These are phyloP conservation scores for Arthroderma sp. DNA, from an alignment of 2,329 filamentous ascomycete species.

Conservation along the genomic window DNA sequence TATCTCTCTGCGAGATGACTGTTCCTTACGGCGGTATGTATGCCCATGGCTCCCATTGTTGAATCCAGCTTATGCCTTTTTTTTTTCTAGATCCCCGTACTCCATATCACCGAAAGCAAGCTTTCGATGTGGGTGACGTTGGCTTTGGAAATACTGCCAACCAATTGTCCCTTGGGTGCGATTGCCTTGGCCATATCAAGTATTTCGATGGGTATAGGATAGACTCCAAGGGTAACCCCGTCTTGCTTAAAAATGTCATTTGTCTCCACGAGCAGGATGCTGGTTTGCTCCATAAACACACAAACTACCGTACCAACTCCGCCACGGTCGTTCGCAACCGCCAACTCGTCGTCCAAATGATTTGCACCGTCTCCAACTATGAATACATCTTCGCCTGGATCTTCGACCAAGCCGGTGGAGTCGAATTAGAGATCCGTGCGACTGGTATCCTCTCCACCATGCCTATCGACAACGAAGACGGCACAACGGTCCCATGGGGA, in stretches of 20 bases:
- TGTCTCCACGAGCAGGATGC: slow-evolving; percentile 60
- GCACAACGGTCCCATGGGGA: slow-evolving; percentile 50
- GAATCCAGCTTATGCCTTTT: not conserved
- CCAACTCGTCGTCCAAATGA: slow-evolving; percentile 54
- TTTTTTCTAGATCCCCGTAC: slow-evolving; percentile 47
- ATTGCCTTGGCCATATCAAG: slow-evolving; percentile 57
- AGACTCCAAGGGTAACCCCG: slow-evolving; percentile 45
- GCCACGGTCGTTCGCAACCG: slow-evolving; percentile 51
- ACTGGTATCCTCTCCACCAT: slow-evolving; percentile 56
- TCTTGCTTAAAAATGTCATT: slow-evolving; percentile 51
- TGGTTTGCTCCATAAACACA: slow-evolving; percentile 59
- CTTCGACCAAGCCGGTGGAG: slow-evolving; percentile 56
- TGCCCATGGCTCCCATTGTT: slow-evolving; percentile 9
- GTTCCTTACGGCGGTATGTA: slow-evolving; percentile 30
- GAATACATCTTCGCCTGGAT: slow-evolving; percentile 61
- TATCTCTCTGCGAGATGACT: slow-evolving; percentile 56
- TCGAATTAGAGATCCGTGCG: slow-evolving; percentile 54
- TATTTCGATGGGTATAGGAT: slow-evolving; percentile 49
- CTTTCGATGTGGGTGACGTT: slow-evolving; percentile 57
- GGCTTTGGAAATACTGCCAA: slow-evolving; percentile 56
- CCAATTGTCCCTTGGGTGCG: slow-evolving; percentile 55
- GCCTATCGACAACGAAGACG: slow-evolving; percentile 48
- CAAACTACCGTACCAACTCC: slow-evolving; percentile 53
- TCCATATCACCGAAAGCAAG: slow-evolving; percentile 56
- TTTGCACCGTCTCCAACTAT: slow-evolving; percentile 60